Base-by-base conservation (phyloP, 2,329 filamentous ascomycete species). In the Colletotrichum coccodes region DNA sequence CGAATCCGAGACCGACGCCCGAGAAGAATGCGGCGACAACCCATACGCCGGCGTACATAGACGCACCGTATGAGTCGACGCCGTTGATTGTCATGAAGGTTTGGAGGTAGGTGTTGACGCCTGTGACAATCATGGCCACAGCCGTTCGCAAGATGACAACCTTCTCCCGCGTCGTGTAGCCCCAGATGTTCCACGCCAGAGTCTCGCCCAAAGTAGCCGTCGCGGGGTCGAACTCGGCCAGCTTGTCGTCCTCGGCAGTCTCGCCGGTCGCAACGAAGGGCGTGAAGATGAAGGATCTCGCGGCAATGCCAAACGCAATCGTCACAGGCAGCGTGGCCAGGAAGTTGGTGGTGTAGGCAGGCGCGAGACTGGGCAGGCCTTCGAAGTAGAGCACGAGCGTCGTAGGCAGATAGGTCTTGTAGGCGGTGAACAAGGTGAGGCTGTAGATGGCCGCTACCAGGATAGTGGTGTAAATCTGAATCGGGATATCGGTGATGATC, bases 221-320 rank as follows among this genome's bases (percentile, higher is more conserved):
- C 30, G 84, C 86, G 0, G 92, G 88, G 72, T 94, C 84, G 75
- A 94, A 94, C 30, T 82, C 77, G 36, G 78, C 77, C 26, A 83
- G 79, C 72, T 84, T 80, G 60, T 84, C 84, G 70, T 90, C 85
- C 71, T 83, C 81, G 49, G 77, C 76, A 18, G 82, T 84, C 30
- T 80, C 82, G 30, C 85, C 86, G 0, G 87, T 85, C 16, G 83
- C 86, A 21, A 89, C 87, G 26, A 89, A 87, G 2, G 91, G 90
- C 44, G 89, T 88, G 78, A 97, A 97, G 72, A 98, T 89, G 77
- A 97, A 95, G 52, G 88, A 87, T 70, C 90, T 90, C 5, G 91
- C 90, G 0, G 93, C 92, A 70, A 89, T 83, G 3, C 94, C 95
- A 21, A 93, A 84, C 3, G 84, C 74, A 4, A 87, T 71, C 7